Conservation (phyloP, 2,329 filamentous ascomycete genomes). For the Aspergillus fructus region DNA sequence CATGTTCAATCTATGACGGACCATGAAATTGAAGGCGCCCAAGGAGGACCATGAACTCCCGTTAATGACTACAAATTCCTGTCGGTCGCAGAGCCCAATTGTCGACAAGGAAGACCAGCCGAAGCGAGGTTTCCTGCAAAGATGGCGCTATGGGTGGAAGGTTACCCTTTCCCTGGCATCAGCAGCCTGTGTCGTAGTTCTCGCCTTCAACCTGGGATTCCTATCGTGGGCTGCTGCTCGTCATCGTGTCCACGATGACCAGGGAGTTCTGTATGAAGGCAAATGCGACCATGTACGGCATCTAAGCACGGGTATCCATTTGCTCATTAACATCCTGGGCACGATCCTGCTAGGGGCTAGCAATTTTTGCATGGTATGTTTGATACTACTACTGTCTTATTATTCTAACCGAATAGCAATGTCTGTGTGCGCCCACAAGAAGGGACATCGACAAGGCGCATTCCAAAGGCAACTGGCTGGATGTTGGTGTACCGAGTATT, state of each 20-base stretch:
- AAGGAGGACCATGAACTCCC: no score
- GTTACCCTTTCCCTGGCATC: neutral
- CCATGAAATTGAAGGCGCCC: no score
- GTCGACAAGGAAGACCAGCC: neutral
- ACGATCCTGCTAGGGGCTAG: constrained; percentile 48
- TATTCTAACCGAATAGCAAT: constrained; percentile 34
- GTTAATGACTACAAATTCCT: no score
- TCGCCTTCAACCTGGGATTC: neutral
- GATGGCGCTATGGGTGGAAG: neutral
- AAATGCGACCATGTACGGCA: constrained; percentile 7
- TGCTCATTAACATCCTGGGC: constrained; percentile 50
- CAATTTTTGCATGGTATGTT: constrained; percentile 47
- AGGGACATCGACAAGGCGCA: constrained; percentile 53
- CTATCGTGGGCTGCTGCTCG: neutral
- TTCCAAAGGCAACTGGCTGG: constrained; percentile 39
- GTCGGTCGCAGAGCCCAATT: no score
- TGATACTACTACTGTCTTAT: no score
- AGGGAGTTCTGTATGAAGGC: constrained; percentile 11
- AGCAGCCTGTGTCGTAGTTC: neutral
- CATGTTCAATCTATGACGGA: no score
- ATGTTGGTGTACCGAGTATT: constrained; percentile 44
- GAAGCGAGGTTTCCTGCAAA: neutral
- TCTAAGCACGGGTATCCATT: constrained; percentile 34
- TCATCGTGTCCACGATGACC: neutral
- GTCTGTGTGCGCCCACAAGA: constrained; percentile 52